Evolutionary conservation across 179 eudicot genomes (phyloP), one percentile per base, ranked within the genome.

Genomic region (Sideroxylon spinosum): DNA sequence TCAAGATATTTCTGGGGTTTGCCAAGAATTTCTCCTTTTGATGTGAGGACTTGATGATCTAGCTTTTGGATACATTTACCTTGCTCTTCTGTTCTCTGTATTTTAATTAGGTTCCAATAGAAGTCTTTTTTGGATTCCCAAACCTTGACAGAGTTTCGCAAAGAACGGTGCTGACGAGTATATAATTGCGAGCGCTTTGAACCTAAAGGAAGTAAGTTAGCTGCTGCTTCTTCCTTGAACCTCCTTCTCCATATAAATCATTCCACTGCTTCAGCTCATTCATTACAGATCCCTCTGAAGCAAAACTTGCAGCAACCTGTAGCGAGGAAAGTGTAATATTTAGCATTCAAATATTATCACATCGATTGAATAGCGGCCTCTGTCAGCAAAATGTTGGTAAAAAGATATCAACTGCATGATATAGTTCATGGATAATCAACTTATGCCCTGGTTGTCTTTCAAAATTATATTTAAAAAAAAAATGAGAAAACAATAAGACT

Each of bases 241-340:
- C 92, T 9, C 97, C 97, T 89, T 90, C 97, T 77, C 97, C 97
- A 46, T 92, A 92, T 8, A 90, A 84, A 29, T 89, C 94, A 64
- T 92, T 92, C 97, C 97, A 92, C 73, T 92, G 97, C 82, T 87
- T 86, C 81, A 92, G 84, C 73, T 92, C 97, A 3, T 84, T 82
- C 94, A 92, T 92, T 61, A 89, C 83, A 48, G 90, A 66, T 69
- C 97, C 97, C 75, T 89, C 97, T 0, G 91, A 78, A 20, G 97
- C 91, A 69, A 89, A 92, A 81, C 97, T 92, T 14, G 97, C 90
- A 63, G 94, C 92, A 66, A 92, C 92, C 97, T 92, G 86, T 72
- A 81, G 62, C 22, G 7, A 19, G 16, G 12, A 52, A 52, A 10
- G 3, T 52, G 14, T 52, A 2, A 3, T 52, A 1, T 52, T 71